Base-by-base conservation (phyloP, 2,329 filamentous ascomycete genomes). In the Nothophaeocryptopus gaeumannii region DNA sequence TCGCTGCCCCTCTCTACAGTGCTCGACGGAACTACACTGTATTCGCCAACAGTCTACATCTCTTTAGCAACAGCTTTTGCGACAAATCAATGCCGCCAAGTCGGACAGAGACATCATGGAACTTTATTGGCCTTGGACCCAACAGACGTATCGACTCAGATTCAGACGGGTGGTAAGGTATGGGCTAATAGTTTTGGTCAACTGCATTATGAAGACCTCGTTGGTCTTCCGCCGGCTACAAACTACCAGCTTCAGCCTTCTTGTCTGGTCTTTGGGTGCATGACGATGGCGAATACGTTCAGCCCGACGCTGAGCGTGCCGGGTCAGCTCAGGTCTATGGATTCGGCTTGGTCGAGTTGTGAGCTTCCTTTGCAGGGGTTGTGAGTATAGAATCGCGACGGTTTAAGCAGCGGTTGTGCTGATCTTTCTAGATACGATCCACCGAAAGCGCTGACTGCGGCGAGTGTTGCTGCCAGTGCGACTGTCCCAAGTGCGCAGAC, bases 261-360 rank as follows among this genome's bases (percentile, higher is more conserved):
- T 10, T 58, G 53, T 35, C 37, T 51, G 12, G 43, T 56, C 33
- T 46, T 53, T 26, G 46, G 47, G 8, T 55, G 53, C 32, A 37
- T 45, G n/a, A 55, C 53, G n/a, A 55, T 55, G 30, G 49, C 42
- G 14, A 36, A 44, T 5, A 47, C 38, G 7, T 56, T 20, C 32
- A 46, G 30, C n/a, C 55, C 55, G 8, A 55, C 55, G 1, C 33
- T 58, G n/a, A n/a, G n/a, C n/a, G n/a, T 5, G n/a, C n/a, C n/a
- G n/a, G n/a, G n/a, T n/a, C n/a, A n/a, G n/a, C n/a, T n/a, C n/a
- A n/a, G n/a, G n/a, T n/a, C n/a, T n/a, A n/a, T n/a, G n/a, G n/a
- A n/a, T n/a, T n/a, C 20, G 20, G 20, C 3, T 3, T 26, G 20
- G 20, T 4, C 3, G 20, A 4, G 4, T 26, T 26, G 20, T 7